These are phyloP conservation scores for Iris macrosiphon DNA, from an alignment of 106 monocot species.

Conservation along the genomic window DNA sequence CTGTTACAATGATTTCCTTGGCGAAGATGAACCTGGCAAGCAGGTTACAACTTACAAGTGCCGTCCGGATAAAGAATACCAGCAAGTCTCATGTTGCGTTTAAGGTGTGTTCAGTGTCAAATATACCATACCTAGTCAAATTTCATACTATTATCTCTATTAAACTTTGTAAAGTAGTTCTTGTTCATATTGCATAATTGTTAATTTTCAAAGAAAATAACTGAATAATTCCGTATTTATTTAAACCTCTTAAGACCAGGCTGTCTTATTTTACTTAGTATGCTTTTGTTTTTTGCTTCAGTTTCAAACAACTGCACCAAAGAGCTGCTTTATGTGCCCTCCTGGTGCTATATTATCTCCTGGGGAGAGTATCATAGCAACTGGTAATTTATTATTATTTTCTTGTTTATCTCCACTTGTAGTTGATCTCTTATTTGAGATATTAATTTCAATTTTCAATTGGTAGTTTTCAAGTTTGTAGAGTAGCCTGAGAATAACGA, in stretches of 20 bases:
- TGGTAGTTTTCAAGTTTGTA: slow-evolving; percentile 66
- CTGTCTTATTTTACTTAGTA: neutral
- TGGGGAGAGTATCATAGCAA: slow-evolving; percentile 86
- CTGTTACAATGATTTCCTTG: slow-evolving; percentile 1
- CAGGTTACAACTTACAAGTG: slow-evolving; percentile 74
- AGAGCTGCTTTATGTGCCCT: slow-evolving; percentile 97
- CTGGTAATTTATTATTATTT: slow-evolving; percentile 36
- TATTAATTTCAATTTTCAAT: slow-evolving; percentile 1
- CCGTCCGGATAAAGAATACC: slow-evolving; percentile 83
- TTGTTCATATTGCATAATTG: too few species aligned
- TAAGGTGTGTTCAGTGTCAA: slow-evolving; percentile 54
- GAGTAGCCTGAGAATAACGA: slow-evolving; percentile 67
- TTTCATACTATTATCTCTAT: neutral
- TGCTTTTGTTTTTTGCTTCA: slow-evolving; percentile 9
- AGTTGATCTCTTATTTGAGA: neutral
- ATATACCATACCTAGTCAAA: neutral
- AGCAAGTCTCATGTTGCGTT: slow-evolving; percentile 95
- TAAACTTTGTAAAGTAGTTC: too few species aligned
- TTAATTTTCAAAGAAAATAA: too few species aligned
- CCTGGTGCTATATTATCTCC: slow-evolving; percentile 83
- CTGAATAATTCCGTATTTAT: neutral
- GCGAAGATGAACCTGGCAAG: slow-evolving; percentile 90
- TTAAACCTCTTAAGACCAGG: neutral
- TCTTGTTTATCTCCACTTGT: neutral
- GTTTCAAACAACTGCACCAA: slow-evolving; percentile 99